Evolutionary conservation across 176 grass and related monocot species (phyloP).

Genomic region (Chrysopogon serrulatus): DNA sequence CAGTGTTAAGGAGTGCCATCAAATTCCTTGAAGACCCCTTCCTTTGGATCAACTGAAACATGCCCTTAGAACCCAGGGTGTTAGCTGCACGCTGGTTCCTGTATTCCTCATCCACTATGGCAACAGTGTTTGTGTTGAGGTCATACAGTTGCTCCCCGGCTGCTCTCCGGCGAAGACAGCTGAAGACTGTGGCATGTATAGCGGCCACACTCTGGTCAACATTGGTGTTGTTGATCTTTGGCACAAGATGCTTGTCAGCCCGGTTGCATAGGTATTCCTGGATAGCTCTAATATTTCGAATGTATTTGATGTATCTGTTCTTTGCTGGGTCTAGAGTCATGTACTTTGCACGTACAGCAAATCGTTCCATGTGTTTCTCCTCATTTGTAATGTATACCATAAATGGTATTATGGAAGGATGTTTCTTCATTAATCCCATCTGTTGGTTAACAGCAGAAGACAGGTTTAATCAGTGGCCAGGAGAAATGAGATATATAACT

Average conservation of each 20-base stretch:
- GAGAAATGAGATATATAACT: constrained; percentile 12
- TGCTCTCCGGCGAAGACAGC: constrained; percentile 63
- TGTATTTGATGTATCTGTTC: constrained; percentile 97
- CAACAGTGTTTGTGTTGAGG: constrained; percentile 62
- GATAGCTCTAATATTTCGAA: constrained; percentile 83
- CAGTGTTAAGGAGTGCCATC: constrained; percentile 86
- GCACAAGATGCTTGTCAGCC: constrained; percentile 91
- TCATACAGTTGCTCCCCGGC: constrained; percentile 77
- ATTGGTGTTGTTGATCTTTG: constrained; percentile 97
- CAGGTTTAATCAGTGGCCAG: constrained; percentile 16
- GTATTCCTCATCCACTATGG: constrained; percentile 74
- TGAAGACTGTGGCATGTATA: constrained; percentile 90
- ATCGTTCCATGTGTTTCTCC: constrained; percentile 92
- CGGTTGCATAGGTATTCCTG: constrained; percentile 88
- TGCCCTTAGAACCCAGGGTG: constrained; percentile 82
- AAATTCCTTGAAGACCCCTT: constrained; percentile 80
- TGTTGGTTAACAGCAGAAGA: constrained; percentile 31
- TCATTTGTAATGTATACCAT: constrained; percentile 97
- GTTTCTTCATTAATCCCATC: constrained; percentile 99
- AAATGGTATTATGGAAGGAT: constrained; percentile 96
- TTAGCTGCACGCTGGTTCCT: constrained; percentile 81
- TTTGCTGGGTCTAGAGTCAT: constrained; percentile 94
- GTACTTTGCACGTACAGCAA: constrained; percentile 94
- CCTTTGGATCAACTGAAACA: constrained; percentile 91
- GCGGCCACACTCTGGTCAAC: constrained; percentile 84